A percentile compares a stretch with the other conserved stretches of the same genome.
Evolutionary conservation across 768 basidiomycete genomes (phyloP).

Genomic region (Pleurotus salmoneostramineus): DNA sequence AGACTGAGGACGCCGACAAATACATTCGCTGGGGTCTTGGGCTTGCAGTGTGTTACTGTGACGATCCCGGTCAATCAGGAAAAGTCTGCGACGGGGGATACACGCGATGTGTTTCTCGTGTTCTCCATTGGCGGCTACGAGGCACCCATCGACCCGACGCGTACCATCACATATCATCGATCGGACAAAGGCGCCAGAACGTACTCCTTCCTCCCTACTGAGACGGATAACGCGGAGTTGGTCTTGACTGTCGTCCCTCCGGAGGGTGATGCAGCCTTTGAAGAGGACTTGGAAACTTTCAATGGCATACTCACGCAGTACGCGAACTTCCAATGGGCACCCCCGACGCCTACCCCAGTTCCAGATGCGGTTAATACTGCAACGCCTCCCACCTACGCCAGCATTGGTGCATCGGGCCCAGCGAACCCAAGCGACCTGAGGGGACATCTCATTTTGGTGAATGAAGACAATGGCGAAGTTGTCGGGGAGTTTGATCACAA

Average conservation of each 20-base stretch:
- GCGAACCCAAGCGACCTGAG: constrained; percentile 31
- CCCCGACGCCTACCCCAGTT: background rate
- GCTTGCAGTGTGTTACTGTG: constrained; percentile 62
- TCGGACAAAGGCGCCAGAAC: constrained; percentile 27
- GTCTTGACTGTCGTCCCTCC: constrained; percentile 30
- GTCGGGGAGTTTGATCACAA: constrained; percentile 63
- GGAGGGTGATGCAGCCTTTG: constrained; percentile 26
- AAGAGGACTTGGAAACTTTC: constrained; percentile 60
- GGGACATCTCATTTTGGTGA: constrained; percentile 66
- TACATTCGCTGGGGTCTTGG: constrained; percentile 39
- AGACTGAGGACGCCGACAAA: constrained; percentile 29
- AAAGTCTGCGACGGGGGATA: constrained; percentile 14
- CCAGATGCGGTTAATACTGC: background rate
- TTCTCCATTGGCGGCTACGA: constrained; percentile 54
- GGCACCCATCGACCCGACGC: constrained; percentile 55
- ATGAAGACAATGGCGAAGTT: constrained; percentile 69
- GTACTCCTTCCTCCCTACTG: constrained; percentile 41
- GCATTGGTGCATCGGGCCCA: constrained; percentile 15
- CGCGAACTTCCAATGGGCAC: constrained; percentile 36
- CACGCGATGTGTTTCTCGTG: constrained; percentile 63
- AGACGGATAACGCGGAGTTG: constrained; percentile 30
- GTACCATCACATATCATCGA: constrained; percentile 37
- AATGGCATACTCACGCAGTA: constrained; percentile 69
- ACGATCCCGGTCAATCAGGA: constrained; percentile 21
- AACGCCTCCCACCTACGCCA: background rate